phyloP scores from a whole-genome alignment of 208 protist species.

The Leishmania lainsoni region DNA sequence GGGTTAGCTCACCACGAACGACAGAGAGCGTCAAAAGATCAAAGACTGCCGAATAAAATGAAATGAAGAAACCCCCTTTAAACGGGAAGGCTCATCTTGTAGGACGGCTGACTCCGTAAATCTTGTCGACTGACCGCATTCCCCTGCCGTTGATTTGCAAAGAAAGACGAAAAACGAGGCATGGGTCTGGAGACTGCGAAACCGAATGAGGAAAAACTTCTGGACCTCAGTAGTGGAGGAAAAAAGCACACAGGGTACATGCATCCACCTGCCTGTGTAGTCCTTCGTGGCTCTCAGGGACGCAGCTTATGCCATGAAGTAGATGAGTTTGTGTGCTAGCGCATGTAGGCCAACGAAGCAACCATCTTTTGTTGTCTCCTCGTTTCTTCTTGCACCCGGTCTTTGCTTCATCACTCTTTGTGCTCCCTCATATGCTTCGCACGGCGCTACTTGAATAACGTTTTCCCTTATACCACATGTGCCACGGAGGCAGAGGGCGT shows the following conservation, averaged over 20 bases:
- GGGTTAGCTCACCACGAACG: not conserved
- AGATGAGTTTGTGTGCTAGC: not conserved
- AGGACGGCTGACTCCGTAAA: not conserved
- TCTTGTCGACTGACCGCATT: not conserved
- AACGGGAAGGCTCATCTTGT: not conserved
- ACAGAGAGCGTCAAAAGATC: not conserved
- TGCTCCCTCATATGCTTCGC: no score
- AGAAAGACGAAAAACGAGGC: not conserved
- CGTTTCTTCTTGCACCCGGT: not conserved
- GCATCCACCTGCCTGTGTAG: not conserved
- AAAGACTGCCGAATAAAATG: not conserved
- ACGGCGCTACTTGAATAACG: not conserved
- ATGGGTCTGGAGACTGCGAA: not conserved
- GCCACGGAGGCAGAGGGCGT: not conserved
- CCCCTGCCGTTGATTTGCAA: not conserved
- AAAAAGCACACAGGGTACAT: not conserved
- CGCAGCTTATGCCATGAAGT: not conserved
- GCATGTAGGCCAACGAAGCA: no score
- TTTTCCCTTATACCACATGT: not conserved
- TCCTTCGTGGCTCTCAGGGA: not conserved
- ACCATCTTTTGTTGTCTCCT: no score
- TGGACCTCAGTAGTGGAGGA: not conserved
- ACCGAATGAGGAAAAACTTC: not conserved
- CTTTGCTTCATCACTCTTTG: not conserved
- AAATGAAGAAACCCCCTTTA: not conserved